Evolutionary conservation across 805 yeast genomes (phyloP), one percentile per base, ranked within the genome.

Genomic region (Candida germanica): DNA sequence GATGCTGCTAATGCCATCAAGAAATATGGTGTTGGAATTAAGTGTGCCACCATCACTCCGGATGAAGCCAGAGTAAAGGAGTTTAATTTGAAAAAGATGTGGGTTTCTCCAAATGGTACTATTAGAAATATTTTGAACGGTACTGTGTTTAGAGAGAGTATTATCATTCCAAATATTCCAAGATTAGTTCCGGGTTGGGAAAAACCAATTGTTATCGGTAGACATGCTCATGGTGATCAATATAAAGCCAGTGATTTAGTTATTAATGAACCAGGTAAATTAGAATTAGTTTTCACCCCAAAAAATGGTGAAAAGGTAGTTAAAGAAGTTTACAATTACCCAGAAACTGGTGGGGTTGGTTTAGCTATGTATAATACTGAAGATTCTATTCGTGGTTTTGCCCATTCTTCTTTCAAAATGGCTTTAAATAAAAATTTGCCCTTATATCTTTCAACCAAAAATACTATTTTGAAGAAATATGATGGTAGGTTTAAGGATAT

Each of bases 211-310:
- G 79, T 84, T 36, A 84, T 84, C 49, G 93, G 93, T 39, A 80
- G 93, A 77, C 93, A 84, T 46, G 91, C 91, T 11, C 81, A 77
- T 54, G 91, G 88, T 46, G 93, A 84, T 58, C 91, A 84, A 62
- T 84, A 84, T 59, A 83, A 82, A 61, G 87, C 89, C 36, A 81
- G 87, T 12, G 89, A 84, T 58, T 59, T 80, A 29, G 75, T 82
- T 33, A 66, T 83, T 38, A 79, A 80, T 18, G 77, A 75, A 33
- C 77, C 83, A 5, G 93, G 93, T 44, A 70, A 71, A 35, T 62
- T 84, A 51, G 80, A 80, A 52, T 59, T 84, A 51, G 78, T 75
- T 7, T 83, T 71, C 65, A 80, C 75, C 32, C 88, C 89, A 22
- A 73, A 72, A 32, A 65, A 69, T 39, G 66, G 75, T 26, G 73